A percentile compares a stretch with the other conserved stretches of the same genome.
Evolutionary conservation across 352 stramenopile species (phyloP).

Genomic region (Phytophthora macrochlamydospora): DNA sequence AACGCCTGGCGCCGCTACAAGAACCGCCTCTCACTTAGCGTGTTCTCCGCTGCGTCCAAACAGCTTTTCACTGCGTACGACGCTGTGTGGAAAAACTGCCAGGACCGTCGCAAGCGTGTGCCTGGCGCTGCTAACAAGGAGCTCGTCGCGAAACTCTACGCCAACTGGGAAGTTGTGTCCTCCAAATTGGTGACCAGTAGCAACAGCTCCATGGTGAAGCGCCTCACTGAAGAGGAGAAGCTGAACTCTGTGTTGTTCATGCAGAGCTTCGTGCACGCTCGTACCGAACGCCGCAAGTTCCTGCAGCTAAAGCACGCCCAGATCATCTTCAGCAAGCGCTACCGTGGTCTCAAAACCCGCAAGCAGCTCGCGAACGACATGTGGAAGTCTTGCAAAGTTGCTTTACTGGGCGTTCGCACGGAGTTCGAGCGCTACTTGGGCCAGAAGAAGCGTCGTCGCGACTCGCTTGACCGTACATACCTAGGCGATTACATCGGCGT

Average conservation of each 20-base stretch:
- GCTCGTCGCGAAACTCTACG: conserved; percentile 61
- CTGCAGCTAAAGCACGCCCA: conserved; percentile 63
- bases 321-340: conserved; percentile 80
- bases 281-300: conserved; percentile 56
- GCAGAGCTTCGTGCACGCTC: conserved; percentile 74
- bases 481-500: conserved; percentile 81
- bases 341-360: conserved; percentile 74
- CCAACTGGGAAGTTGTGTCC: conserved; percentile 60
- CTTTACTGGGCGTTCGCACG: conserved; percentile 75
- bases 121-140: conserved; percentile 58
- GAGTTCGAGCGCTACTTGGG: conserved; percentile 86
- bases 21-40: conserved; percentile 64
- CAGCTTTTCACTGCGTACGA: conserved; percentile 58
- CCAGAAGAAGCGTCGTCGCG: conserved; percentile 86
- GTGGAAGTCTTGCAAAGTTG: conserved; percentile 76
- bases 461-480: conserved; percentile 79
- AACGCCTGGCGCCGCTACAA: conserved; percentile 86
- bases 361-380: conserved; percentile 71
- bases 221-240: conserved; percentile 64
- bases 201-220: conserved; percentile 47
- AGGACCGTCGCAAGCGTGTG: conserved; percentile 70
- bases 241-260: conserved; percentile 74
- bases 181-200: conserved; percentile 56
- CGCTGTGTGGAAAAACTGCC: conserved; percentile 66
- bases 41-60: conserved; percentile 62